phyloP scores from a whole-genome alignment of 257 asterid genomes.

The Gynochthodes officinalis region DNA sequence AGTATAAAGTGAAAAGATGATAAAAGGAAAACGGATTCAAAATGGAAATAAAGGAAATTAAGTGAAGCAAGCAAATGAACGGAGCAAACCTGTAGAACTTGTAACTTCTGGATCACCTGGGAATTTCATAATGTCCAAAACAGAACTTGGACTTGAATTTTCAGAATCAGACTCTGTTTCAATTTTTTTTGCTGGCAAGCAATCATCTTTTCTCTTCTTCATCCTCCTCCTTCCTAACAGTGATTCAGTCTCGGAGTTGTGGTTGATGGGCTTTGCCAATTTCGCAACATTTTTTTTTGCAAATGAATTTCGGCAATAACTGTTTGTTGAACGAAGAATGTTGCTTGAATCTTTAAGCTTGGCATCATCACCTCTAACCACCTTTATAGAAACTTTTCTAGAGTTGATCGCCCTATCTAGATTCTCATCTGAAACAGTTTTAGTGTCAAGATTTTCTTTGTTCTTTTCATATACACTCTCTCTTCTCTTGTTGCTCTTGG shows the following conservation, averaged over 20 bases:
- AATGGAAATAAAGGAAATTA: too few species aligned
- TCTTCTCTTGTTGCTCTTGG: conserved; percentile 24
- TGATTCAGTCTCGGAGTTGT: neutral
- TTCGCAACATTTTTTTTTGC: neutral
- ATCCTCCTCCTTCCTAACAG: conserved; percentile 5
- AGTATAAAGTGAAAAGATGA: neutral
- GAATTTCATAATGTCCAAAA: conserved; percentile 49
- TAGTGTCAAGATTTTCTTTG: conserved; percentile 35
- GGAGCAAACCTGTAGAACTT: conserved; percentile 43
- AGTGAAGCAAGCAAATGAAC: neutral
- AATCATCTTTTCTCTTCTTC: conserved; percentile 24
- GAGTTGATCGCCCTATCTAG: neutral
- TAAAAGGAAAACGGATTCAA: neutral
- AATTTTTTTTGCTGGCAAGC: conserved; percentile 14
- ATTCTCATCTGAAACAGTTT: conserved; percentile 5
- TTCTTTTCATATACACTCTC: conserved; percentile 18
- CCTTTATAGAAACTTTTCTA: conserved; percentile 1
- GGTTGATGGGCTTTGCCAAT: conserved; percentile 7
- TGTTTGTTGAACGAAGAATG: conserved; percentile 23
- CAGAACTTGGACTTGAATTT: conserved; percentile 68
- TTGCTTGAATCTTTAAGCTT: conserved; percentile 25
- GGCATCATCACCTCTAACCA: neutral
- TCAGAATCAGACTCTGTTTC: conserved; percentile 42
- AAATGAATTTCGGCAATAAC: conserved; percentile 6
- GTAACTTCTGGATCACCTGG: conserved; percentile 34